Conservation (phyloP, 345 rosid species). For the Turritis glabra region DNA sequence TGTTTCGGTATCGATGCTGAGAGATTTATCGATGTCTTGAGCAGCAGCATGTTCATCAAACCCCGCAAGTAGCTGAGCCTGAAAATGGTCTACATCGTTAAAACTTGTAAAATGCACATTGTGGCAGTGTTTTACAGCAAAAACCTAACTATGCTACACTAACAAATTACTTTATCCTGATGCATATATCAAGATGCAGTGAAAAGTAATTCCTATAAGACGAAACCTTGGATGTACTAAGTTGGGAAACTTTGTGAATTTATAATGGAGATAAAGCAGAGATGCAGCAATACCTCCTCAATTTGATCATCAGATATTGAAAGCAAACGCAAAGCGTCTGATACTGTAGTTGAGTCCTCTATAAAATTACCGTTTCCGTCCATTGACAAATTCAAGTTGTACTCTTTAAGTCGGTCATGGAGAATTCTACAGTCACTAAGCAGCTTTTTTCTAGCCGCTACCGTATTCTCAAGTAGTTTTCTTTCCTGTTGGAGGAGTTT, state of each 20-base stretch:
- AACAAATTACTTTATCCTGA: constrained; percentile 10
- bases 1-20: constrained; percentile 27
- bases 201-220: background rate
- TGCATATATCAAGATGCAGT: constrained; percentile 17
- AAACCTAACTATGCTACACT: constrained; percentile 8
- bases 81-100: constrained; percentile 25
- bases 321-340: constrained; percentile 58
- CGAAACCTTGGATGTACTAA: background rate
- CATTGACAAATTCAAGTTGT: constrained; percentile 47
- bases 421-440: constrained; percentile 66
- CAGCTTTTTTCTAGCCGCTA: constrained; percentile 57
- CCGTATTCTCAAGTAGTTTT: constrained; percentile 43
- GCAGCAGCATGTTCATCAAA: constrained; percentile 42
- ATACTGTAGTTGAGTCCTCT: constrained; percentile 46
- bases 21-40: constrained; percentile 22
- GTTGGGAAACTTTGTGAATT: background rate
- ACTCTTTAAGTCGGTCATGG: constrained; percentile 59
- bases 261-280: constrained; percentile 12
- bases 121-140: background rate
- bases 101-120: constrained; percentile 15
- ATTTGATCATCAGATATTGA: constrained; percentile 58
- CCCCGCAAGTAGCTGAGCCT: constrained; percentile 60
- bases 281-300: constrained; percentile 53
- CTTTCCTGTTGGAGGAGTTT: constrained; percentile 67
- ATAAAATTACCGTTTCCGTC: constrained; percentile 45